Evolutionary conservation across 1,139 yeast species (phyloP).

Genomic region (Arxiozyma slooffiae): DNA sequence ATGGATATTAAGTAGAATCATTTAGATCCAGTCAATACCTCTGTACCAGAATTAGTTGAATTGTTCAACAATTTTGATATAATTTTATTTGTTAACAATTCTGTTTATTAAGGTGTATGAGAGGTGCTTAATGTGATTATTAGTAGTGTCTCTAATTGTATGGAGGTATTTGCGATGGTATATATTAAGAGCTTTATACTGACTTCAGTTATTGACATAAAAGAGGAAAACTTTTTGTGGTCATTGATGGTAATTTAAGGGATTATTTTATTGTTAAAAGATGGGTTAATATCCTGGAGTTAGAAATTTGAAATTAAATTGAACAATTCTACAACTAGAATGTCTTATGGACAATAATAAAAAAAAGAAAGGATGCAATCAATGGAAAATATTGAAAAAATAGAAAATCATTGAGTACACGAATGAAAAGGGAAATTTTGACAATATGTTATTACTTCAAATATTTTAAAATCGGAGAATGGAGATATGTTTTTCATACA

Average conservation of each 20-base stretch:
- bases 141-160: constrained; percentile 49
- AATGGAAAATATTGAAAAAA: constrained; percentile 4
- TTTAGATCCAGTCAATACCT: constrained; percentile 30
- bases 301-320: constrained; percentile 35
- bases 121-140: constrained; percentile 45
- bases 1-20: constrained; percentile 35
- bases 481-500: constrained; percentile 25
- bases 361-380: constrained; percentile 32
- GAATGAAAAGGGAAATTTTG: constrained; percentile 18
- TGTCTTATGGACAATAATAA: constrained; percentile 31
- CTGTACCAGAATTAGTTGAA: constrained; percentile 31
- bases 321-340: constrained; percentile 43
- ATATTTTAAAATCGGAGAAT: constrained; percentile 13
- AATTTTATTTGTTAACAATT: constrained; percentile 52
- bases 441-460: constrained; percentile 10
- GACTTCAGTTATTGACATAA: constrained; percentile 46
- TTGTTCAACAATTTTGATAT: constrained; percentile 41
- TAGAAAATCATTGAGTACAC: constrained; percentile 3
- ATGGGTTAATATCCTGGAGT: constrained; percentile 42
- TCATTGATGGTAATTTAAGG: constrained; percentile 17
- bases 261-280: constrained; percentile 41
- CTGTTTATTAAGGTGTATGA: constrained; percentile 42
- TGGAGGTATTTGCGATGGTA: constrained; percentile 43
- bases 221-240: constrained; percentile 37
- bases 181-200: constrained; percentile 33